These are phyloP conservation scores for Euphorbia pulcherrima DNA, from an alignment of 345 rosid species.

Conservation along the genomic window DNA sequence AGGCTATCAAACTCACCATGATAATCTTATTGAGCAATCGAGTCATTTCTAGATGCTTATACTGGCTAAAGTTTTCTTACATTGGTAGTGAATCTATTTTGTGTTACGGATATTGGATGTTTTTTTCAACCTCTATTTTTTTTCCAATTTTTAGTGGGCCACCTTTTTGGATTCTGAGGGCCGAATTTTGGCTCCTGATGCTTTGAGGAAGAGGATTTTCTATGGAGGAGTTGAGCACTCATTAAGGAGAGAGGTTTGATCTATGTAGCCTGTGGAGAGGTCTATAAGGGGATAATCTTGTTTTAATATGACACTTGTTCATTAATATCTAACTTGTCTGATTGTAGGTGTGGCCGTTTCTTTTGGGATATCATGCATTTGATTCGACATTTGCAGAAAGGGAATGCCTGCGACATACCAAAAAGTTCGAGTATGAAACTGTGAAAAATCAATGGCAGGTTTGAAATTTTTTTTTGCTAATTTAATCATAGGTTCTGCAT, in stretches of 20 bases:
- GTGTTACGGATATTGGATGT: not conserved
- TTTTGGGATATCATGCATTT: slow-evolving; percentile 75
- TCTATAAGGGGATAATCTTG: not conserved
- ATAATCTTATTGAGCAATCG: not conserved
- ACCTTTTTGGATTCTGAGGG: slow-evolving; percentile 88
- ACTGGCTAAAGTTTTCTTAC: not conserved
- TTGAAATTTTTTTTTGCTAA: slow-evolving; percentile 5
- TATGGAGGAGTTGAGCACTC: slow-evolving; percentile 85
- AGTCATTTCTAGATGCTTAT: not conserved
- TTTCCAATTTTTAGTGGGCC: slow-evolving; percentile 48
- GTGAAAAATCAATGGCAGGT: slow-evolving; percentile 95
- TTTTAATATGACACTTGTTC: slow-evolving; percentile 14
- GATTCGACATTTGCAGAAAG: slow-evolving; percentile 90
- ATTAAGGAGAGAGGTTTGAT: slow-evolving; percentile 72
- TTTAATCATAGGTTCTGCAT: not conserved
- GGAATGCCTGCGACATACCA: slow-evolving; percentile 55
- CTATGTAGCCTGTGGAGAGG: slow-evolving; percentile 14
- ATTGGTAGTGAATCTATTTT: not conserved
- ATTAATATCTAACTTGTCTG: slow-evolving; percentile 16
- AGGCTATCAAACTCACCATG: not conserved
- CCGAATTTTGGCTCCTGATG: slow-evolving; percentile 61
- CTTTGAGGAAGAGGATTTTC: slow-evolving; percentile 75
- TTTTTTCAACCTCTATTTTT: slow-evolving; percentile 16
- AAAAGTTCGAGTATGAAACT: slow-evolving; percentile 70
- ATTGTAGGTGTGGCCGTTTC: slow-evolving; percentile 75